Evolutionary conservation across 768 basidiomycete genomes (phyloP).

Genomic region (Hypsizygus marmoreus): DNA sequence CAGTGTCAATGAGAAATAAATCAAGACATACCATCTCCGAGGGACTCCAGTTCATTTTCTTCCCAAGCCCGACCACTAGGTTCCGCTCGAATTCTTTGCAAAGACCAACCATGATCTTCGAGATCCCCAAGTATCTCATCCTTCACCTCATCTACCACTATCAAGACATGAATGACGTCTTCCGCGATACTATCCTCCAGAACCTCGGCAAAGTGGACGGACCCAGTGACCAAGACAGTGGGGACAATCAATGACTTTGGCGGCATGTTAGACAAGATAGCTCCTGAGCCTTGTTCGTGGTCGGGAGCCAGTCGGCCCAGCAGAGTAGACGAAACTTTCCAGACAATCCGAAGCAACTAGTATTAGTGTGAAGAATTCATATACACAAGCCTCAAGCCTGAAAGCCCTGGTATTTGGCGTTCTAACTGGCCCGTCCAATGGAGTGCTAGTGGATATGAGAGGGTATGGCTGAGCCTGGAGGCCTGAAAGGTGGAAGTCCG

Average conservation of each 20-base stretch:
- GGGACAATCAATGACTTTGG: constrained; percentile 55
- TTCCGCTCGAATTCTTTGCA: constrained; percentile 66
- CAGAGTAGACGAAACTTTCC: too few species aligned
- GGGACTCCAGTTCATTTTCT: constrained; percentile 63
- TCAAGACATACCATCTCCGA: constrained; percentile 57
- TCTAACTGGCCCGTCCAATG: too few species aligned
- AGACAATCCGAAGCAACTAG: too few species aligned
- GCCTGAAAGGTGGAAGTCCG: too few species aligned
- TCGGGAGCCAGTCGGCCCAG: too few species aligned
- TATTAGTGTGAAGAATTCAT: too few species aligned
- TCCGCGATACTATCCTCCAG: constrained; percentile 52
- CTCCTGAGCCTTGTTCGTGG: too few species aligned
- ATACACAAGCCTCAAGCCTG: not conserved
- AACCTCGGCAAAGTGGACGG: constrained; percentile 65
- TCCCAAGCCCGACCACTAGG: constrained; percentile 66
- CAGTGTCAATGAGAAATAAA: not conserved
- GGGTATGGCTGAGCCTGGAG: too few species aligned
- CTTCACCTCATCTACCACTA: constrained; percentile 48
- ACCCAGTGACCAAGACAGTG: constrained; percentile 56
- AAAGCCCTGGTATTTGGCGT: too few species aligned
- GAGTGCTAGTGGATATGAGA: too few species aligned
- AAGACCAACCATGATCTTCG: constrained; percentile 62
- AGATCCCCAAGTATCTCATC: constrained; percentile 58
- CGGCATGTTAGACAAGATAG: constrained; percentile 40
- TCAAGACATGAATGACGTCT: constrained; percentile 59